Evolutionary conservation across 2,329 filamentous ascomycete genomes (phyloP).

Genomic region (Ophioceras dolichostomum): DNA sequence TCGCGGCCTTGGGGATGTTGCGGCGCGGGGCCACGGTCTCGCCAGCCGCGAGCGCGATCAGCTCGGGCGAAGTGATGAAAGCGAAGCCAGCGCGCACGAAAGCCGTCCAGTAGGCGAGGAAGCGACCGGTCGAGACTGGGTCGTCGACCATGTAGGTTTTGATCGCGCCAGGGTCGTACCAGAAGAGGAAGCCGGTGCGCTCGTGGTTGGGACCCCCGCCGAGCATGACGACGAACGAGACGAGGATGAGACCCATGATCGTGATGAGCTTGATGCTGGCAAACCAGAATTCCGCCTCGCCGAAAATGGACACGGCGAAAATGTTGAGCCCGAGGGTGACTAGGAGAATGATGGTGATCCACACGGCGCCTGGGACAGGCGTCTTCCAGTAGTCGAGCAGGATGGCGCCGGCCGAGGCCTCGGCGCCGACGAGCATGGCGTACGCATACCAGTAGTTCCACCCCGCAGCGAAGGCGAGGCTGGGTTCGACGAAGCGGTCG

Average conservation of each 20-base stretch:
- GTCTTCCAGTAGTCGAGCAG: constrained; percentile 50
- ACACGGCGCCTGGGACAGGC: constrained; percentile 38
- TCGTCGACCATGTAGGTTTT: constrained; percentile 32
- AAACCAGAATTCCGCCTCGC: constrained; percentile 51
- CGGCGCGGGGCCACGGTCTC: constrained; percentile 52
- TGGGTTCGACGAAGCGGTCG: constrained; percentile 40
- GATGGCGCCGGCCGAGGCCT: constrained; percentile 50
- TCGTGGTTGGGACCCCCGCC: constrained; percentile 39
- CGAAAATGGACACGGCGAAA: constrained; percentile 43
- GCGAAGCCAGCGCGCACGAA: constrained; percentile 47
- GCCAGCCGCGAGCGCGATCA: constrained; percentile 47
- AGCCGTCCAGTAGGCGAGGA: constrained; percentile 46
- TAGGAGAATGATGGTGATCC: constrained; percentile 44
- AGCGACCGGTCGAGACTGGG: constrained; percentile 29
- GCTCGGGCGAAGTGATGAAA: constrained; percentile 51
- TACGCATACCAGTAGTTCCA: constrained; percentile 55
- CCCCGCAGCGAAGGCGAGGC: constrained; percentile 41
- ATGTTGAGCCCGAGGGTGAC: constrained; percentile 44
- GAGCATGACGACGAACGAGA: constrained; percentile 42
- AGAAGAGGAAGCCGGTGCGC: constrained; percentile 37
- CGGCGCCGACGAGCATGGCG: constrained; percentile 38
- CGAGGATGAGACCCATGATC: constrained; percentile 43
- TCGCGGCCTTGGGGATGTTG: constrained; percentile 54
- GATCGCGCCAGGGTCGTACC: constrained; percentile 34
- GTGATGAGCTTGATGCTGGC: constrained; percentile 47